Evolutionary conservation across 2,329 filamentous ascomycete species (phyloP), one percentile per base, ranked within the genome.

Genomic region (Tolypocladium nubicola): DNA sequence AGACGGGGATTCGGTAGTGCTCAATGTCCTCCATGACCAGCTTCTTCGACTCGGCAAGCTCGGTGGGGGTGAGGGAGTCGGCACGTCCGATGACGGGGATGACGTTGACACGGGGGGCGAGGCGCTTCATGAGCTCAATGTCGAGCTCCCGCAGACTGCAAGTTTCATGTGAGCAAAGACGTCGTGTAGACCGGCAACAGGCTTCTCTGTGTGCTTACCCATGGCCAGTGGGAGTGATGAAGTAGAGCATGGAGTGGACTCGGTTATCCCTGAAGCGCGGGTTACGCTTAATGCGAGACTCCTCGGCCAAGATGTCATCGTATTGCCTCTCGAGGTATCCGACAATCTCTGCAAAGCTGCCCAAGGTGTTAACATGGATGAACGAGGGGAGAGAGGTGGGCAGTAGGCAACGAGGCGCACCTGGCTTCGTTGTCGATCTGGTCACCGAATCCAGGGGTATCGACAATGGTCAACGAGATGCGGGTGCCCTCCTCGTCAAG

Each of bases 221-320:
- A 74, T 97, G 91, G 68, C 94, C 94, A 61, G 94, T 99, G 53
- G 94, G 94, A 64, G 94, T 96, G 81, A 99, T 97, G 76, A 99
- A 99, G 83, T 99, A 99, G 68, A 99, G 87, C 73, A 99, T 86
- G 65, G 92, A 94, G 72, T 99, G 94, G 53, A 99, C 90, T 79
- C 94, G 90, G 80, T 99, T 97, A 79, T 99, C 94, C 71, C 94
- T 88, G 88, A 99, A 99, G 70, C 94, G 87, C 67, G 94, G 94
- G 81, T 99, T 99, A 91, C 94, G 94, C 89, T 99, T 99, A 83
- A 99, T 99, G 81, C 94, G 90, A 69, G 94, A 97, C 80, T 99
- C 94, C 79, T 97, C 93, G 61, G 94, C 93, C 67, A 99, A 84
- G 81, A 99, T 97, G 74, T 97, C 92, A 76, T 99, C 94, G 76